phyloP scores from a whole-genome alignment of 331 rosid species.

The Saraca asoca region DNA sequence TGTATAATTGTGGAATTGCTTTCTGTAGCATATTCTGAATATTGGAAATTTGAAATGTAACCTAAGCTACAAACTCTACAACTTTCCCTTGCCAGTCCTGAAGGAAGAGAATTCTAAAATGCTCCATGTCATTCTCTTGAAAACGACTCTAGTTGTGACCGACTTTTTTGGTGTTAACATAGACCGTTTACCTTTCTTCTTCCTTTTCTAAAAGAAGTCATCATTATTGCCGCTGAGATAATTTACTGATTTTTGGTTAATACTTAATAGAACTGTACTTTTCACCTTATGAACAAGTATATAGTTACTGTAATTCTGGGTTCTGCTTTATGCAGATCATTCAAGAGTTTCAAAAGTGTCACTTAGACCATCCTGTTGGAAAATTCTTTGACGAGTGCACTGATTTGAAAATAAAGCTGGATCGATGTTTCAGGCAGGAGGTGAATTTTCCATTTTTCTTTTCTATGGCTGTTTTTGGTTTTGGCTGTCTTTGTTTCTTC shows the following conservation, averaged over 20 bases:
- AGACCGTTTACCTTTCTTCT: slow-evolving; percentile 17
- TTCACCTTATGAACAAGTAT: not conserved
- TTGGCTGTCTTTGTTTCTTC: not conserved
- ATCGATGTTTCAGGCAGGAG: slow-evolving; percentile 85
- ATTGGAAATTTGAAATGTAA: too few relatives aligned
- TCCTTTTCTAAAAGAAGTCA: slow-evolving; percentile 1
- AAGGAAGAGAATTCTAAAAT: slow-evolving; percentile 12
- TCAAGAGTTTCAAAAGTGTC: slow-evolving; percentile 84
- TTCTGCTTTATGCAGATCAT: slow-evolving; percentile 60
- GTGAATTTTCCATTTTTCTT: slow-evolving; percentile 43
- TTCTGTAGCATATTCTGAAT: not conserved
- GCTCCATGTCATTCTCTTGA: not conserved
- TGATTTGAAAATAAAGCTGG: slow-evolving; percentile 80
- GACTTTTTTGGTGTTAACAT: not conserved
- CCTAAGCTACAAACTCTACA: not conserved
- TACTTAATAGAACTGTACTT: not conserved
- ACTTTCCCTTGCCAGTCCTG: not conserved
- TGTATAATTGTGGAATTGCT: not conserved
- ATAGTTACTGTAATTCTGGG: not conserved
- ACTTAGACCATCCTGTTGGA: slow-evolving; percentile 66
- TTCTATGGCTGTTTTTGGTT: not conserved
- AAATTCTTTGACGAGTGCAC: slow-evolving; percentile 91
- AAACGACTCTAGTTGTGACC: not conserved
- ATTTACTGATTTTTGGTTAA: not conserved
- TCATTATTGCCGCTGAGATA: not conserved